Conservation (phyloP, 108 stramenopile genomes). For the Discostella pseudostelligera region DNA sequence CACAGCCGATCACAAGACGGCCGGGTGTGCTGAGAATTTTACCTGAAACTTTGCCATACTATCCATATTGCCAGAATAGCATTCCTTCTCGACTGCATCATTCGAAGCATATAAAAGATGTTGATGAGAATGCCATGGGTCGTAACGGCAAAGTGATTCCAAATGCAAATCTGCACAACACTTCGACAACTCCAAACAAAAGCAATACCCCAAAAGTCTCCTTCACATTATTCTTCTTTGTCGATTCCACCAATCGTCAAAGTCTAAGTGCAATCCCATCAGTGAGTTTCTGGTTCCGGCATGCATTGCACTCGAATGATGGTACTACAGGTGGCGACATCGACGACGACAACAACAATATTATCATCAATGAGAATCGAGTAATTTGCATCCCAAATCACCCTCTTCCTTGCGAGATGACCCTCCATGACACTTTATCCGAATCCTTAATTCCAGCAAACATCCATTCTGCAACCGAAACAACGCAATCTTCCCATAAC, state of each 20-base stretch:
- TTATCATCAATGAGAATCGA: constrained; percentile 19
- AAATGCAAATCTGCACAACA: neutral
- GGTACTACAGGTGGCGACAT: neutral
- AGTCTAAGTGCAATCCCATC: constrained; percentile 34
- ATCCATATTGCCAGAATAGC: constrained; percentile 10
- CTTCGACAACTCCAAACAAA: neutral
- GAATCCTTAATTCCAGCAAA: neutral
- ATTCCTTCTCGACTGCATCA: neutral
- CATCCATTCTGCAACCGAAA: neutral
- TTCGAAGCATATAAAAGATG: neutral
- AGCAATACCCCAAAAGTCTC: neutral
- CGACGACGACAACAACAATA: neutral
- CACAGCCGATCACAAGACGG: neutral
- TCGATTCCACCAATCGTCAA: constrained; percentile 40
- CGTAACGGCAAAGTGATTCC: constrained; percentile 5
- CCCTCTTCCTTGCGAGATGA: constrained; percentile 6
- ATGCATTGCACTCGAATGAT: constrained; percentile 9
- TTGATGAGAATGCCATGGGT: neutral
- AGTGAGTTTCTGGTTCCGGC: constrained; percentile 37
- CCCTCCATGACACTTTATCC: neutral
- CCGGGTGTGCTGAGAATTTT: constrained; percentile 23
- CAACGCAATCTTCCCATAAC: neutral
- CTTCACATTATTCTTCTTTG: constrained; percentile 42
- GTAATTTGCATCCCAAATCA: constrained; percentile 45
- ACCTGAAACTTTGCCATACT: constrained; percentile 21